Conservation (phyloP, 148 eudicot genomes). For the Agrostemma githago region DNA sequence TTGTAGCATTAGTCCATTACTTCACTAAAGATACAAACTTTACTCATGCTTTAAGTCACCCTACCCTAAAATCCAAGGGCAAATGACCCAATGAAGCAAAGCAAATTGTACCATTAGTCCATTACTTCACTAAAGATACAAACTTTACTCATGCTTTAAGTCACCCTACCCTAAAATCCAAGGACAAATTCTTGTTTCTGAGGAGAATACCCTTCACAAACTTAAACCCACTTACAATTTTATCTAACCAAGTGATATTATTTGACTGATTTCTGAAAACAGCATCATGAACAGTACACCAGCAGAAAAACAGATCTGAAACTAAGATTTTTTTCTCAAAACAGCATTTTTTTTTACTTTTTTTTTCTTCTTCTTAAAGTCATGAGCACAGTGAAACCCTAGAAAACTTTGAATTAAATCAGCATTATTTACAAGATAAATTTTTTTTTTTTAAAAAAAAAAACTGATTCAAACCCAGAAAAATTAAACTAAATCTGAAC, state of each 20-base stretch:
- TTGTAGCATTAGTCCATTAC: not conserved
- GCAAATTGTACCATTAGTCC: not conserved
- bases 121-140: not conserved
- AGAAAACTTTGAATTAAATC: not conserved
- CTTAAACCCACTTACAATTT: no score
- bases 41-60: not conserved
- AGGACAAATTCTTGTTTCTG: no score
- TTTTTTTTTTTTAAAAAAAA: no score
- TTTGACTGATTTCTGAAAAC: no score
- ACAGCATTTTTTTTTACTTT: not conserved
- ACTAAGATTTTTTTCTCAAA: not conserved
- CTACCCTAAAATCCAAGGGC: no score
- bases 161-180: no score
- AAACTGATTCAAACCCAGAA: not conserved
- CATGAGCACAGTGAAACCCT: conserved; percentile 13
- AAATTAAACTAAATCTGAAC: not conserved
- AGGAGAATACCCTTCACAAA: no score
- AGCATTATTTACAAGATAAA: conserved; percentile 3
- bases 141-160: conserved; percentile 6
- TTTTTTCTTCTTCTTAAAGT: no score
- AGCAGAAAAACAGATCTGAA: conserved; percentile 25
- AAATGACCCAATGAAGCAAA: conserved; percentile 30
- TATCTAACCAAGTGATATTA: no score
- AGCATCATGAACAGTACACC: not conserved
- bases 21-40: conserved; percentile 6